These are phyloP conservation scores for Neurospora sp. DNA, from an alignment of 495 filamentous ascomycete species.

Conservation along the genomic window DNA sequence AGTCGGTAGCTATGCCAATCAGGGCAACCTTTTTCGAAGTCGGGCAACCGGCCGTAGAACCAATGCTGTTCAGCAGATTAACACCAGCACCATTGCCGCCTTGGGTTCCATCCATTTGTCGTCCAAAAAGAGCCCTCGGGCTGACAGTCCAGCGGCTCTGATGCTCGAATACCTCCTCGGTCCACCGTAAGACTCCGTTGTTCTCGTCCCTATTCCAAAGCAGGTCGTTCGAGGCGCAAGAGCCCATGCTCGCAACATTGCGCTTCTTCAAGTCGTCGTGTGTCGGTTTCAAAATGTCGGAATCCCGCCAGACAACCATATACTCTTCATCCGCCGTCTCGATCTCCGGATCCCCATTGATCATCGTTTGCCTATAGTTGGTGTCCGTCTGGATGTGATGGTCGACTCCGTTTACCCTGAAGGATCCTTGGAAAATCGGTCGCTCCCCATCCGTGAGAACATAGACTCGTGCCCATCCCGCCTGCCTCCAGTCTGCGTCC, in stretches of 20 bases:
- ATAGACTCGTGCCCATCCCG: conserved; percentile 78
- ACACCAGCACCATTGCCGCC: conserved; percentile 76
- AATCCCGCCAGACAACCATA: conserved; percentile 89
- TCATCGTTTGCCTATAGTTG: conserved; percentile 64
- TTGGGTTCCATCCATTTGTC: conserved; percentile 41
- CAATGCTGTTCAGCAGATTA: conserved; percentile 74
- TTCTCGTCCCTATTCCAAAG: conserved; percentile 57
- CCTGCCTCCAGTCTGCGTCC: conserved; percentile 61
- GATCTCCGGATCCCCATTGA: conserved; percentile 61
- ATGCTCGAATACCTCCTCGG: conserved; percentile 19
- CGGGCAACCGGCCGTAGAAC: conserved; percentile 72
- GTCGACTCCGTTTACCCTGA: conserved; percentile 66
- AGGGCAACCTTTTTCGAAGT: conserved; percentile 79
- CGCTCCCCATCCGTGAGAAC: conserved; percentile 62
- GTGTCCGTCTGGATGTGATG: conserved; percentile 78
- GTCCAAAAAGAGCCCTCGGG: conserved; percentile 28
- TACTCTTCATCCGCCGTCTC: conserved; percentile 54
- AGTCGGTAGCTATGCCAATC: conserved; percentile 88
- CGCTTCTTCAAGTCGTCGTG: conserved; percentile 27
- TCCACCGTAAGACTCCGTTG: conserved; percentile 50
- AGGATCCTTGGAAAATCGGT: conserved; percentile 87
- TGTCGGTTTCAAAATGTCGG: conserved; percentile 51
- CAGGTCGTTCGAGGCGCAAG: conserved; percentile 58
- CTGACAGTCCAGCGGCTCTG: conserved; percentile 19
- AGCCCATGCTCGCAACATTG: conserved; percentile 19